Percentiles rank a stretch among this genome's conserved stretches.
Evolutionary conservation across 495 filamentous ascomycete genomes (phyloP).

Genomic region (Aspergillus cristatus): DNA sequence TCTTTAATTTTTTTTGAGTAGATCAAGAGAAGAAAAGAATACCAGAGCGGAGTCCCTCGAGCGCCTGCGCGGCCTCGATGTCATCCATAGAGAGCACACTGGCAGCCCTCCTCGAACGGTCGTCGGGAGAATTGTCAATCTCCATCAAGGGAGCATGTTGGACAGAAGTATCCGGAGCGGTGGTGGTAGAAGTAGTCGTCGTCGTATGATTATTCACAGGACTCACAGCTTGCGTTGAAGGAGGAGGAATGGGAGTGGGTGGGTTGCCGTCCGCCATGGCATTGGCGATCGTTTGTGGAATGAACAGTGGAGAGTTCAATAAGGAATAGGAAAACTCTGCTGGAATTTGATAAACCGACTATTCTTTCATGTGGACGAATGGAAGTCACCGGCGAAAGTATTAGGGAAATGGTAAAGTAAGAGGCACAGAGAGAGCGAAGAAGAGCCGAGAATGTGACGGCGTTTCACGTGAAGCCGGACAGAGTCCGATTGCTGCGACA

Average conservation of each 20-base stretch:
- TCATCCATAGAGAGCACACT: conserved; percentile 67
- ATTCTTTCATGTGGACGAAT: no score
- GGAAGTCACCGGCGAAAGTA: no score
- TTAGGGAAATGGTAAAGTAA: no score
- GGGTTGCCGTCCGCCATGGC: no score
- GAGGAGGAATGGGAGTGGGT: conserved; percentile 8
- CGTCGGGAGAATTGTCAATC: conserved; percentile 26
- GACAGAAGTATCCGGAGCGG: conserved; percentile 10
- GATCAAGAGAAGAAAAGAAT: conserved; percentile 10
- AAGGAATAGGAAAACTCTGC: no score
- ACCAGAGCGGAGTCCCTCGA: conserved; percentile 80
- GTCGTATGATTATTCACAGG: conserved; percentile 4
- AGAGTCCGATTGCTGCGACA: neutral
- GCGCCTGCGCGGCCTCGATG: conserved; percentile 78
- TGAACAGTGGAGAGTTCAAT: no score
- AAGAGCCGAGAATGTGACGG: neutral
- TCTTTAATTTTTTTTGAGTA: no score
- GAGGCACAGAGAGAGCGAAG: conserved; percentile 1
- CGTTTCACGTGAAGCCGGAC: neutral
- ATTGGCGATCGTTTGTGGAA: no score
- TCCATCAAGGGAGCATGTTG: conserved; percentile 36
- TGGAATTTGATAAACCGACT: no score
- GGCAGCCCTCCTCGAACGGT: conserved; percentile 35
- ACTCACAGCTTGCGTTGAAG: conserved; percentile 4
- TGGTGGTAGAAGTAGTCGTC: conserved; percentile 1